Evolutionary conservation across 345 rosid species (phyloP), one percentile per base, ranked within the genome.

Genomic region (Euphorbia peplus): DNA sequence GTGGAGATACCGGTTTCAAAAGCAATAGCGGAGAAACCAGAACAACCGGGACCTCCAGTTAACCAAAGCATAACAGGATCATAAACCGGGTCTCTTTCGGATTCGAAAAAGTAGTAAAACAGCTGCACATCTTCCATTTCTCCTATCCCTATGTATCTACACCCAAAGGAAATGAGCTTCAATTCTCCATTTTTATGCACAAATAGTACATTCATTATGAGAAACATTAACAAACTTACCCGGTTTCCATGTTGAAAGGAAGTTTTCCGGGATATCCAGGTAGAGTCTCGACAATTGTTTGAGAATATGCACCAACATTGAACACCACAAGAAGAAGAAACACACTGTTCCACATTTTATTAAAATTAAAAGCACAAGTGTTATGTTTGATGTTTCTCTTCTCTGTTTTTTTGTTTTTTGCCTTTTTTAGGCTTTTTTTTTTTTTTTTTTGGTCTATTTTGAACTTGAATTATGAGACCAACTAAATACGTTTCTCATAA

Each of bases 21-120:
- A 21, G 78, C 79, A 1, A 81, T 53, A 13, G 82, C 82, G 6
- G 82, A 81, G 64, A 81, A 81, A 35, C 78, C 82, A 35, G 84
- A 81, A 70, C 84, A 81, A 0, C 80, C 84, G 10, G 84, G 84
- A 16, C 82, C 82, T 8, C 82, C 84, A 3, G 82, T 73, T 42
- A 78, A 68, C 84, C 84, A 81, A n/a, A 81, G 70, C 75, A 81
- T 30, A 48, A 78, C 73, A 8, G 84, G 82, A 35, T 81, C 82
- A 4, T 3, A n/a, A 22, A n/a, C 16, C 1, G 84, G 80, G 63
- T 70, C 70, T 50, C 82, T 67, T 69, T 81, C 78, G 8, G 84
- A 81, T 70, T 81, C 78, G 2, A 78, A 39, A 71, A 75, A 81
- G 80, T 75, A 77, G 68, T 81, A 81, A 42, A 81, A 81, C 22